Percentiles rank a stretch among this genome's conserved stretches.
These are phyloP conservation scores for Colletotrichum chrysophilum DNA, from an alignment of 2,329 filamentous ascomycete genomes.

Conservation along the genomic window DNA sequence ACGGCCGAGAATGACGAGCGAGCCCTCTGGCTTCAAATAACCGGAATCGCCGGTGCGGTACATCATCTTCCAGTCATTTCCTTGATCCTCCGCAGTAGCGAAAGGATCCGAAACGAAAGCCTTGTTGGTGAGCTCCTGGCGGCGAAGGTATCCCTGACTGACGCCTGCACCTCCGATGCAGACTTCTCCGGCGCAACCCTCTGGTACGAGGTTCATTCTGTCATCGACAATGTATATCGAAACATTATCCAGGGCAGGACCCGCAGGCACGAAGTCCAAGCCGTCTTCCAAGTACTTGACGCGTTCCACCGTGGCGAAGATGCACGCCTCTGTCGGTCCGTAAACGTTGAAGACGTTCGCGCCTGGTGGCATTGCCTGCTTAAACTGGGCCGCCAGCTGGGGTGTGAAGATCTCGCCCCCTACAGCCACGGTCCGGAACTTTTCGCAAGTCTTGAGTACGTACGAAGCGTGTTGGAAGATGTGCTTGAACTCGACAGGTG, in stretches of 20 bases:
- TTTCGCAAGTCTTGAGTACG: not conserved
- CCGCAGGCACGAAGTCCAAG: slow-evolving; percentile 9
- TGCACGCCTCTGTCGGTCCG: slow-evolving; percentile 33
- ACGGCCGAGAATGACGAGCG: slow-evolving; percentile 39
- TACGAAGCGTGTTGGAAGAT: slow-evolving; percentile 29
- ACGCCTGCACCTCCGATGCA: slow-evolving; percentile 46
- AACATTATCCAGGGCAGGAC: slow-evolving; percentile 32
- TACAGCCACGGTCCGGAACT: slow-evolving; percentile 21
- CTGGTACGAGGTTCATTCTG: slow-evolving; percentile 36
- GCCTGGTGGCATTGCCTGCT: not conserved
- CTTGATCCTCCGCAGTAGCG: slow-evolving; percentile 1
- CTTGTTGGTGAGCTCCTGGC: slow-evolving; percentile 19
- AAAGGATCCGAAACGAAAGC: slow-evolving; percentile 22
- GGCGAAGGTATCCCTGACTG: slow-evolving; percentile 42
- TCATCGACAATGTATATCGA: slow-evolving; percentile 47
- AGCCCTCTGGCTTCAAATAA: slow-evolving; percentile 35
- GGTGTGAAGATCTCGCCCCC: slow-evolving; percentile 24
- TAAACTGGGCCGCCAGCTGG: slow-evolving; percentile 17
- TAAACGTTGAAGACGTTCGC: slow-evolving; percentile 29
- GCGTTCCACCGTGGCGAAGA: slow-evolving; percentile 2
- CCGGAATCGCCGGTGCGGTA: slow-evolving; percentile 48
- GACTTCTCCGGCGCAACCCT: slow-evolving; percentile 39
- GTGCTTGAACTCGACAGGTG: slow-evolving; percentile 44
- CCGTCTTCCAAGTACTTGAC: not conserved
- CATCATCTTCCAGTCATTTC: slow-evolving; percentile 27